Evolutionary conservation across 306 rosid species (phyloP).

Genomic region (Lathyrus oleraceus): DNA sequence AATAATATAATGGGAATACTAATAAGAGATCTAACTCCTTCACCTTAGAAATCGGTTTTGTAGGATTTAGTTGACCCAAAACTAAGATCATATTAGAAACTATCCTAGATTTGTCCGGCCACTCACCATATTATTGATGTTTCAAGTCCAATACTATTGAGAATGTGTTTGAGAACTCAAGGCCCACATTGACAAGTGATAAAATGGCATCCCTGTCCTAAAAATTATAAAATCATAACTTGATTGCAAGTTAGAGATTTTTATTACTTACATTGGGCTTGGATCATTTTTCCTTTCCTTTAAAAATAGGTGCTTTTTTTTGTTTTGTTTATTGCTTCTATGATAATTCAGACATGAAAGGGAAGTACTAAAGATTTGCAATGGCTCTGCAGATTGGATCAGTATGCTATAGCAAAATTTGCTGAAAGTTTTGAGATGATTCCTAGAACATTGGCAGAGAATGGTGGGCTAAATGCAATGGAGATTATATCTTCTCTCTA

Average conservation of each 20-base stretch:
- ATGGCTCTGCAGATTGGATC: constrained; percentile 84
- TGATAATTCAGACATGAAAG: constrained; percentile 18
- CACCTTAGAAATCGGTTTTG: background rate
- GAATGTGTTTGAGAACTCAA: background rate
- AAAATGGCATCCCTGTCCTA: background rate
- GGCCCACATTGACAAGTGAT: background rate
- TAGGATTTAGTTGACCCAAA: background rate
- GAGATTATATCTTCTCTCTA: constrained; percentile 92
- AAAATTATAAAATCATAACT: background rate
- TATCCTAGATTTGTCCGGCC: background rate
- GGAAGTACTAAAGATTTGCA: constrained; percentile 27
- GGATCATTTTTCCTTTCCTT: constrained; percentile 7
- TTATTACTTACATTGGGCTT: background rate
- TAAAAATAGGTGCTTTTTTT: background rate
- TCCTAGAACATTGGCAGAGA: constrained; percentile 88
- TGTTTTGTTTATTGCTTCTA: background rate
- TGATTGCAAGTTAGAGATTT: constrained; percentile 11
- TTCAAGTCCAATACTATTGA: background rate
- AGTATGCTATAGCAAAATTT: constrained; percentile 94
- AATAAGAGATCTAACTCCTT: no score
- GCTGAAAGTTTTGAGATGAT: constrained; percentile 96
- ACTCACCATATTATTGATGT: background rate
- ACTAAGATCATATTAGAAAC: background rate
- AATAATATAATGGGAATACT: no score
- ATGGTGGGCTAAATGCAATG: constrained; percentile 97